Base-by-base conservation (phyloP, 2,329 filamentous ascomycete species). In the Clarireedia paspali region DNA sequence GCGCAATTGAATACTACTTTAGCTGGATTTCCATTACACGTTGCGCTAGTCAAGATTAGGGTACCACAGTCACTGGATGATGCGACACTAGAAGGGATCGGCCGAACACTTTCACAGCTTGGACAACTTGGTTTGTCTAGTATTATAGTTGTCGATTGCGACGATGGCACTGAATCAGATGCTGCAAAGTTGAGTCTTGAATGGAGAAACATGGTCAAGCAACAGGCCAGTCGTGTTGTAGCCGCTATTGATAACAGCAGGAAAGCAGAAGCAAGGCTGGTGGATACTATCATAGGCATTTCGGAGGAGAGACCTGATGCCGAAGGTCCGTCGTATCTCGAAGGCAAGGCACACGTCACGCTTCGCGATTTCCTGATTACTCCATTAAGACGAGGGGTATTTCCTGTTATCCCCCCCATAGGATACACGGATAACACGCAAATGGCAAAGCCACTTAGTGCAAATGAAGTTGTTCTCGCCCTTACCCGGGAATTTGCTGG, bases 1-100 rank as follows among this genome's bases (percentile, higher is more conserved):
- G 59, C 67, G 63, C 71, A 58, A 57, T 72, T 51, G 24, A 55
- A 46, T 7, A 54, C 58, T 20, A 12, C 50, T 12, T 34, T 47
- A 12, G 34, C 26, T 3, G 60, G 56, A 45, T 50, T 64, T 62
- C 75, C 74, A 36, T 70, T 88, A 17, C 89, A 96, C 70, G 77
- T 96, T 57, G 91, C 94, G 15, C 74, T 99, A 56, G 84, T 96
- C 62, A 96, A 95, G 71, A 77, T 99, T 54, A 82, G 87, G 53
- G 80, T 81, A 45, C 86, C 90, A 0, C 85, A 95, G 64, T 71
- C 77, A 1, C 78, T 95, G 47, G 79, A 88, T 64, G 80, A 91
- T 57, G 72, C 75, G 2, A 88, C 83, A 0, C 69, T 97, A 10
- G 72, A 79, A 47, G 91, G 90, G 1, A 83, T 97, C 57, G 89